A percentile compares a stretch with the other conserved stretches of the same genome.
These are phyloP conservation scores for Rhodamnia rubescens DNA, from an alignment of 345 rosid genomes.

Conservation along the genomic window DNA sequence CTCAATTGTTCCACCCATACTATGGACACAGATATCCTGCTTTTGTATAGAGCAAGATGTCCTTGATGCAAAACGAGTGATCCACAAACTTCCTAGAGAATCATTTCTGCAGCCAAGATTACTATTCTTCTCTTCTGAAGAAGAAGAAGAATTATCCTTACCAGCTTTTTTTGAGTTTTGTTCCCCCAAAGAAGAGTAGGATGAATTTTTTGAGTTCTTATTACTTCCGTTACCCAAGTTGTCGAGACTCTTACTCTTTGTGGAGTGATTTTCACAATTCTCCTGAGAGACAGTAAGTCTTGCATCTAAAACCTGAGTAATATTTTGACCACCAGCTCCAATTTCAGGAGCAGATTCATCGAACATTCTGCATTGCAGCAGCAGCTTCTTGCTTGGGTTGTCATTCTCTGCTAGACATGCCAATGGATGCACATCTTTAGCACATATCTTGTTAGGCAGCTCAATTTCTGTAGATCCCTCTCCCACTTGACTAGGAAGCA, in stretches of 20 bases:
- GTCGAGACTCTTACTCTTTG: slow-evolving; percentile 16
- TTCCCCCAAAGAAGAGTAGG: slow-evolving; percentile 28
- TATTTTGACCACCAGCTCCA: slow-evolving; percentile 12
- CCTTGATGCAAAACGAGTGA: slow-evolving; percentile 57
- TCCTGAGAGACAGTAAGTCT: slow-evolving; percentile 13
- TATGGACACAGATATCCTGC: slow-evolving; percentile 3
- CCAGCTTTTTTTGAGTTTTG: slow-evolving; percentile 10
- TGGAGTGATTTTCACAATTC: slow-evolving; percentile 10
- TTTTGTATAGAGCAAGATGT: slow-evolving; percentile 9
- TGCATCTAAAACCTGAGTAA: slow-evolving; percentile 14
- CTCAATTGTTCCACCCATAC: slow-evolving; percentile 6
- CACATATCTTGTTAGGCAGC: slow-evolving; percentile 9
- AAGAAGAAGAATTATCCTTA: slow-evolving; percentile 14
- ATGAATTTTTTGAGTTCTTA: slow-evolving; percentile 19
- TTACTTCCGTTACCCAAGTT: slow-evolving; percentile 9
- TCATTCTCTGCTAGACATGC: slow-evolving; percentile 22
- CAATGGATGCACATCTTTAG: slow-evolving; percentile 30
- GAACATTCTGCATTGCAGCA: slow-evolving; percentile 15
- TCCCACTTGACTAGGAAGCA: slow-evolving; percentile 8
- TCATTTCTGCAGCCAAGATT: slow-evolving; percentile 25
- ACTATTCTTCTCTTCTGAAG: slow-evolving; percentile 24
- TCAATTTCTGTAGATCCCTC: slow-evolving; percentile 16
- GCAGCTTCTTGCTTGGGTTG: slow-evolving; percentile 21
- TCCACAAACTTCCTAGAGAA: slow-evolving; percentile 57
- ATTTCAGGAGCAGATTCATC: slow-evolving; percentile 19